A percentile compares a stretch with the other conserved stretches of the same genome.
Evolutionary conservation across 2,329 filamentous ascomycete species (phyloP).

Genomic region (Simplicillium aogashimaense): DNA sequence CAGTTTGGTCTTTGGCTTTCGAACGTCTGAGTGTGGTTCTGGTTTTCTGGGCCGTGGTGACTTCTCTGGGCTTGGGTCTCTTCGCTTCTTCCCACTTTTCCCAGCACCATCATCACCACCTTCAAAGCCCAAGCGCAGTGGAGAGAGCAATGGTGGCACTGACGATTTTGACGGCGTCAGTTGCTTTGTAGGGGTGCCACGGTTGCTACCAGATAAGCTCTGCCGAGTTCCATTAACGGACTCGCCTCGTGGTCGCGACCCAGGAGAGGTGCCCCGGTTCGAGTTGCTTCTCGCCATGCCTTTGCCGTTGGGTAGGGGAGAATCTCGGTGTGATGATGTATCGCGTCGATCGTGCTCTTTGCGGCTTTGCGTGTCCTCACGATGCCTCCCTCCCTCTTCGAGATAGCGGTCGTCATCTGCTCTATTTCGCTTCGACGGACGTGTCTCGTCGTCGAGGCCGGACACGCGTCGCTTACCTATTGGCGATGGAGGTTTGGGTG

Average conservation of each 20-base stretch:
- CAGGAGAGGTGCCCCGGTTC: conserved; percentile 20
- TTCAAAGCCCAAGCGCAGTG: conserved; percentile 36
- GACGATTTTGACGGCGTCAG: conserved; percentile 26
- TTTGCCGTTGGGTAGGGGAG: conserved; percentile 26
- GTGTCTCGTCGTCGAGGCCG: conserved; percentile 32
- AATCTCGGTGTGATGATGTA: conserved; percentile 16
- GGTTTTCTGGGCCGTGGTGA: conserved; percentile 11
- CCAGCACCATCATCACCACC: conserved; percentile 11
- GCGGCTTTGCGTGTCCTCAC: conserved; percentile 22
- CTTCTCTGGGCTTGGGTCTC: conserved; percentile 6
- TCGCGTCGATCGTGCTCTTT: conserved; percentile 13
- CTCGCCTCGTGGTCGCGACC: conserved; percentile 26
- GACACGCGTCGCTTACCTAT: conserved; percentile 36
- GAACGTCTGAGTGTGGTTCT: conserved; percentile 17
- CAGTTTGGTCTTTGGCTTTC: conserved; percentile 29
- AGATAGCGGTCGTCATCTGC: conserved; percentile 22
- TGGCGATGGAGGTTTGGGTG: conserved; percentile 28
- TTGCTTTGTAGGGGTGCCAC: conserved; percentile 25
- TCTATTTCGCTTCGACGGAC: conserved; percentile 36
- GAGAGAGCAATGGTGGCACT: conserved; percentile 44
- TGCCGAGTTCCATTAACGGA: conserved; percentile 33
- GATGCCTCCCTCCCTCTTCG: conserved; percentile 20
- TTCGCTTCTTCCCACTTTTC: conserved; percentile 16
- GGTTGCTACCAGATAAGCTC: conserved; percentile 20
- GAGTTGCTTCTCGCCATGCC: conserved; percentile 14